Conservation (phyloP, 176 grass and related monocot genomes). For the Ensete ventricosum region DNA sequence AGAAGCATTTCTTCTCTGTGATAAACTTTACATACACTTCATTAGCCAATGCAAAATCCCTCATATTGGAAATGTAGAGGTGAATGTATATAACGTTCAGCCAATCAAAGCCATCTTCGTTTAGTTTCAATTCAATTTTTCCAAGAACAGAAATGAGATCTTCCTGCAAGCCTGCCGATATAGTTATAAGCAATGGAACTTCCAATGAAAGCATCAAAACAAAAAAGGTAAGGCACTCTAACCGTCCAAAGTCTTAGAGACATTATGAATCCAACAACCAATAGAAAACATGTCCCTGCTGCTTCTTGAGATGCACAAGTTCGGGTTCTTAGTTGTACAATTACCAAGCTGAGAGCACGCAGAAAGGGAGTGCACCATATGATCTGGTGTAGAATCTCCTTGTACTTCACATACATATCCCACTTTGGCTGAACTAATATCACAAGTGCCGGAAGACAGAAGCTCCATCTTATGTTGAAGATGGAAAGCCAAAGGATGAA, state of each 20-base stretch:
- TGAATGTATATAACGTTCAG: constrained; percentile 84
- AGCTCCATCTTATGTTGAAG: constrained; percentile 42
- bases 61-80: constrained; percentile 94
- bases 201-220: background rate
- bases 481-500: constrained; percentile 81
- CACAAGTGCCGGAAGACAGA: constrained; percentile 25
- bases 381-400: constrained; percentile 17
- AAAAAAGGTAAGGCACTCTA: background rate
- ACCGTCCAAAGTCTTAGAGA: constrained; percentile 44
- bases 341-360: constrained; percentile 20
- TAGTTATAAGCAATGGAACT: background rate
- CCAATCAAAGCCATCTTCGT: constrained; percentile 66
- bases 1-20: constrained; percentile 66
- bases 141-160: constrained; percentile 60
- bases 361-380: constrained; percentile 24
- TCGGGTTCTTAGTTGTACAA: constrained; percentile 26
- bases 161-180: constrained; percentile 47
- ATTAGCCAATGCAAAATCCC: constrained; percentile 70
- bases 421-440: constrained; percentile 10
- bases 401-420: constrained; percentile 54
- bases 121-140: constrained; percentile 66
- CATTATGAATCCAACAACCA: constrained; percentile 64
- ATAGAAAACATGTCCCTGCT: constrained; percentile 55
- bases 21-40: constrained; percentile 90
- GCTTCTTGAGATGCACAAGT: constrained; percentile 46